phyloP scores from a whole-genome alignment of 176 grass and related monocot species.

The Zizania latifolia region DNA sequence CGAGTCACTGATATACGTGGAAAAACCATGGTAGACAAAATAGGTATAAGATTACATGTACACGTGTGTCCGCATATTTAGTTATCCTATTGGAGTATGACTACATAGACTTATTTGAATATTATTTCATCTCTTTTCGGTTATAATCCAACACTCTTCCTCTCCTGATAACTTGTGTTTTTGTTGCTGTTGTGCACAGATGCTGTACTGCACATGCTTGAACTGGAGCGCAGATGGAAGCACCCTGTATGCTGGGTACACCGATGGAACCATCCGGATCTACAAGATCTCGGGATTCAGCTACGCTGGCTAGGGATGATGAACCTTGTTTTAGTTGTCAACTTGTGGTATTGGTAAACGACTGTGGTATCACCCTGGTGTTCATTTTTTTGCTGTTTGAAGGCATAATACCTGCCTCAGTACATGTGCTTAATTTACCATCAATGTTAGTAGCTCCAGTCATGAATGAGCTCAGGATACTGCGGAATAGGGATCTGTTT shows the following conservation, averaged over 20 bases:
- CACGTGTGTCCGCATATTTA: no score
- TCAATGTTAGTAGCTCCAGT: slow-evolving; percentile 34
- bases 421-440: slow-evolving; percentile 29
- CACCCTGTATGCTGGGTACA: slow-evolving; percentile 79
- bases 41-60: no score
- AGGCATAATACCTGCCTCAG: slow-evolving; percentile 36
- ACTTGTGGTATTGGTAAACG: slow-evolving; percentile 2
- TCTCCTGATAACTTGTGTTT: no score
- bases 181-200: slow-evolving; percentile 36
- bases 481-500: slow-evolving; percentile 18
- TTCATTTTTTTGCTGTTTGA: slow-evolving; percentile 25
- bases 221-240: slow-evolving; percentile 84
- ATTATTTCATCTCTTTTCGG: no score
- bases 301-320: slow-evolving; percentile 51
- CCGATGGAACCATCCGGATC: slow-evolving; percentile 74
- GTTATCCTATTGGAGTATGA: no score
- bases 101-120: no score
- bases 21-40: no score
- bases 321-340: slow-evolving; percentile 4
- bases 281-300: slow-evolving; percentile 54
- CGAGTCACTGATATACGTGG: no score
- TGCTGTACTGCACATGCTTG: slow-evolving; percentile 80
- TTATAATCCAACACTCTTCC: no score
- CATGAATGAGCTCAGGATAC: slow-evolving; percentile 30
- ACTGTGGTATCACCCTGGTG: slow-evolving; percentile 1